These are phyloP conservation scores for Stagonosporopsis chrysanthemi DNA, from an alignment of 2,329 filamentous ascomycete genomes.

Conservation along the genomic window DNA sequence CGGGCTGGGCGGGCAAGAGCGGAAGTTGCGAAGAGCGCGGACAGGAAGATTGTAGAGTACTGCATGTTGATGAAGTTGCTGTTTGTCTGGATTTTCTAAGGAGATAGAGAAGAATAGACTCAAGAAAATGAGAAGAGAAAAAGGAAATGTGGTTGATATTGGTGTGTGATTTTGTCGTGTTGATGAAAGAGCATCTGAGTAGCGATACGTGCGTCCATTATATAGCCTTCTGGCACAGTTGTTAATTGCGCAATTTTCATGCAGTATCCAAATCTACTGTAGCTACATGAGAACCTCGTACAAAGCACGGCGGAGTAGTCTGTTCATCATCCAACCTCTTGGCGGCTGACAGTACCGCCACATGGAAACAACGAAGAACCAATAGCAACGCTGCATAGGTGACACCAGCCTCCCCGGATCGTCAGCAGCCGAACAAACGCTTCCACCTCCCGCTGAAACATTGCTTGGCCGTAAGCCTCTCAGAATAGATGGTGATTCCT, in stretches of 20 bases:
- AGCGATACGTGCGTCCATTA: not conserved
- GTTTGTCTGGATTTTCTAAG: constrained; percentile 5
- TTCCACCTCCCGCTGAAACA: not conserved
- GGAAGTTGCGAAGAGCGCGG: constrained; percentile 18
- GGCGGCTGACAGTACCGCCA: constrained; percentile 7
- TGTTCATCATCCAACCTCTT: constrained; percentile 4
- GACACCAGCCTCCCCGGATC: constrained; percentile 8
- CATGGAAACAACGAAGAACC: not conserved
- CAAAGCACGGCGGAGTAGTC: constrained; percentile 6
- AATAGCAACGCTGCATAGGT: not conserved
- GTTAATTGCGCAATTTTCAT: not conserved
- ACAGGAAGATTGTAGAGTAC: constrained; percentile 22
- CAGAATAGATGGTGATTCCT: constrained; percentile 9
- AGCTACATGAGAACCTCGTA: not conserved
- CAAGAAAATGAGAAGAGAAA: not conserved
- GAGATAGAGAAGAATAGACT: not conserved
- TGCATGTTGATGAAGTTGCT: constrained; percentile 17
- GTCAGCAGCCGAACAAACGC: constrained; percentile 14
- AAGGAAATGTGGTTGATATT: not conserved
- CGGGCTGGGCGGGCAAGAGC: constrained; percentile 17
- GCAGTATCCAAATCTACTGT: not conserved
- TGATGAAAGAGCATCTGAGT: not conserved
- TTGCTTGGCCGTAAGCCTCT: constrained; percentile 7
- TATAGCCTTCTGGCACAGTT: not conserved
- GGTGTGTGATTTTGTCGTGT: constrained; percentile 2